Percentiles rank a stretch among this genome's conserved stretches.
Evolutionary conservation across 371 early-diverging fungal genomes (phyloP).

Genomic region (Mortierella sp.): DNA sequence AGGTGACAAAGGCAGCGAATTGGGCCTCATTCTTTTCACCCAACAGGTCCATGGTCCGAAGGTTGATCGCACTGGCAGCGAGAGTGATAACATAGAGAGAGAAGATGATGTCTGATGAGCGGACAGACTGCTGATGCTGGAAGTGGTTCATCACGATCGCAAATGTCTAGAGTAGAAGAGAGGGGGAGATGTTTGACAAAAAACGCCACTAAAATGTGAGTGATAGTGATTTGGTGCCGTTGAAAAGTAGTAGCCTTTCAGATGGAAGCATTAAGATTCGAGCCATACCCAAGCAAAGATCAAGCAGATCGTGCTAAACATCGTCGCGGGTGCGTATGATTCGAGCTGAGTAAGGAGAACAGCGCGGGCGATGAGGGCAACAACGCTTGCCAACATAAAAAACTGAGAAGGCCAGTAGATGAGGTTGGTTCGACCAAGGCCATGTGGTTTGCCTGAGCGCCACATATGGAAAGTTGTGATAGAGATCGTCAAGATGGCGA

Average conservation of each 20-base stretch:
- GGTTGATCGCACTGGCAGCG: constrained; percentile 39
- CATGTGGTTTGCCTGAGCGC: constrained; percentile 30
- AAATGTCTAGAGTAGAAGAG: constrained; percentile 8
- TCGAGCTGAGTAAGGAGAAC: constrained; percentile 16
- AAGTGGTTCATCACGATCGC: constrained; percentile 33
- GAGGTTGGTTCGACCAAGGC: constrained; percentile 33
- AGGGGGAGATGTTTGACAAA: no score
- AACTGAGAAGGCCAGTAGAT: constrained; percentile 50
- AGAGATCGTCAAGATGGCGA: constrained; percentile 19
- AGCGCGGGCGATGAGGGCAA: constrained; percentile 42
- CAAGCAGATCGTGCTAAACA: constrained; percentile 39
- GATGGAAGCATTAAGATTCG: background rate
- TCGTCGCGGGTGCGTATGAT: constrained; percentile 35
- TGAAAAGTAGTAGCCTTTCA: background rate
- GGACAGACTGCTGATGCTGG: constrained; percentile 30
- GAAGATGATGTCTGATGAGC: constrained; percentile 36
- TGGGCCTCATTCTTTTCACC: constrained; percentile 20
- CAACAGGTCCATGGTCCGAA: constrained; percentile 39
- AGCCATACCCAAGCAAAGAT: constrained; percentile 34
- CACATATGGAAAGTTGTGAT: constrained; percentile 17
- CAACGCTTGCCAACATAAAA: constrained; percentile 35
- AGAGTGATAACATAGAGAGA: constrained; percentile 27
- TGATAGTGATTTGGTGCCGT: no score
- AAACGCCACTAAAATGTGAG: background rate
- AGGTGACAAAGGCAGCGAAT: constrained; percentile 37